Evolutionary conservation across 371 early-diverging fungal species (phyloP), one percentile per base, ranked within the genome.

Genomic region (Mortierella sp.): DNA sequence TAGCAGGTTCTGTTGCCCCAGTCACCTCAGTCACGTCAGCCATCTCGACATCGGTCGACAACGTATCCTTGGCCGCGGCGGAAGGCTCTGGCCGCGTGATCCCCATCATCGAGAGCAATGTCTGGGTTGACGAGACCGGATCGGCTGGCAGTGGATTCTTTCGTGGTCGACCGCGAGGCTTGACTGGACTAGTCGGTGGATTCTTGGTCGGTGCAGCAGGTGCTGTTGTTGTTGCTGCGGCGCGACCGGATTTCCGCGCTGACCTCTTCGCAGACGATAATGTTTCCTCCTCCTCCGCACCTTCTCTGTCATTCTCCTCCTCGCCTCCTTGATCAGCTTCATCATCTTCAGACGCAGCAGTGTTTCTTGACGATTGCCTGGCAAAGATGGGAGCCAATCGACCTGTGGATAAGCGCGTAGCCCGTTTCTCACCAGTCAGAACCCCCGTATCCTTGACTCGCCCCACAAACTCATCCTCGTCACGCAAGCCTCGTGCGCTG

Each of bases 151-250:
- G 37, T 29, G 48, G 37, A 19, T 61, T 43, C 40, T 52, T 68
- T 40, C 55, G 24, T 44, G 64, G 55, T 7, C 73, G 34, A 8
- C 78, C 69, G 43, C 50, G 70, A 16, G 69, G 66, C 31, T 64
- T 71, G 29, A 16, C 2, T 4, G 71, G 52, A 19, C 65, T 14
- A 50, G 37, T 37, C 31, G 34, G 31, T 3, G 61, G 45, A 8
- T 61, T 47, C 19, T 40, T 58, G 1, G 44, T 24, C 8, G 70
- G 11, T 13, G n/a, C n/a, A n/a, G n/a, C n/a, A n/a, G 63, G 41
- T 13, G 16, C 7, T 13, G 40, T 19, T 29, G 26, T 41, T 31
- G 19, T 29, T 45, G 55, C 52, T 24, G 58, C 34, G 31, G 22
- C 61, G 10, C 53, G 29, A 8, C 9, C 8, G 26, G 71, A 3